A percentile compares a stretch with the other conserved stretches of the same genome.
Evolutionary conservation across 495 filamentous ascomycete genomes (phyloP).

Genomic region (Filosporella fistucella): DNA sequence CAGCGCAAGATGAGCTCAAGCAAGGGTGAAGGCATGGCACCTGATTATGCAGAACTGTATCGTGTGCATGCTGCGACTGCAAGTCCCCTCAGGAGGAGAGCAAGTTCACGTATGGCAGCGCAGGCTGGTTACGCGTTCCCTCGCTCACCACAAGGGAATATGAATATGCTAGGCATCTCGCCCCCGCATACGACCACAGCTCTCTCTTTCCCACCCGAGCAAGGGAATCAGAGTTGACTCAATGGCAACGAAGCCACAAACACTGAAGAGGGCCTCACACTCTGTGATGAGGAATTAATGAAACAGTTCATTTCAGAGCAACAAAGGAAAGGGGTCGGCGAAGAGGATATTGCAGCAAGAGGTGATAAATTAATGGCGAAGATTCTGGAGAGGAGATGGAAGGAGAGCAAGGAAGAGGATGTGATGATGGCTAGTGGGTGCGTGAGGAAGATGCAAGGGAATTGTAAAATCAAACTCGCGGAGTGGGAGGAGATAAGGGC

Average conservation of each 20-base stretch:
- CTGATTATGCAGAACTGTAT: slow-evolving; percentile 16
- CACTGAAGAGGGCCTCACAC: too few species aligned
- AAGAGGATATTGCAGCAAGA: too few species aligned
- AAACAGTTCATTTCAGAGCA: too few species aligned
- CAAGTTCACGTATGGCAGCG: background rate
- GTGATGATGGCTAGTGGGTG: background rate
- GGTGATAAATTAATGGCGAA: too few species aligned
- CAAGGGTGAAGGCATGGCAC: background rate
- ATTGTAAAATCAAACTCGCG: slow-evolving; percentile 14
- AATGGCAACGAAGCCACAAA: too few species aligned
- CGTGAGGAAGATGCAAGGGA: background rate
- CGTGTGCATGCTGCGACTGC: slow-evolving; percentile 14
- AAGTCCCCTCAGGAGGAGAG: slow-evolving; percentile 12
- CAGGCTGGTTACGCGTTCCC: background rate
- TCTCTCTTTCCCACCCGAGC: too few species aligned
- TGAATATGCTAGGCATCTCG: too few species aligned
- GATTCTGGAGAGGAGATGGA: background rate
- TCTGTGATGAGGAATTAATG: too few species aligned
- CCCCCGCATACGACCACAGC: too few species aligned
- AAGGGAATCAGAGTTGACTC: too few species aligned
- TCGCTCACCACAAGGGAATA: too few species aligned
- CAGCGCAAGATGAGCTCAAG: background rate
- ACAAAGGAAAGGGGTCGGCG: too few species aligned
- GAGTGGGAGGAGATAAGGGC: slow-evolving; percentile 24
- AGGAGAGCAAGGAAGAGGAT: background rate